Conservation (phyloP, 768 basidiomycete genomes). For the Suillus lakei region DNA sequence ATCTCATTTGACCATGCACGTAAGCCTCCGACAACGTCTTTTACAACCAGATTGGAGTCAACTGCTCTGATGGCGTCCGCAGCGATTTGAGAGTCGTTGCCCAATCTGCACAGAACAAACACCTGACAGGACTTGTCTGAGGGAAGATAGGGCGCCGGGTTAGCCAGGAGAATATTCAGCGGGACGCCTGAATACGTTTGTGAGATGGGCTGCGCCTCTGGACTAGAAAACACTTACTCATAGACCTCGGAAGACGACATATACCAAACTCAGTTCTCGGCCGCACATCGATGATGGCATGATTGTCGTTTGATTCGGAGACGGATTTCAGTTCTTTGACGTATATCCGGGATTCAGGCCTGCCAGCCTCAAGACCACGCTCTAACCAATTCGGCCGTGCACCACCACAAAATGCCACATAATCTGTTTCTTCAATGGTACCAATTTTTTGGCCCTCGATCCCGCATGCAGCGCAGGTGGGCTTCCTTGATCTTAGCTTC, state of each 20-base stretch:
- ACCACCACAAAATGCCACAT: constrained; percentile 88
- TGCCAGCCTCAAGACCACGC: constrained; percentile 51
- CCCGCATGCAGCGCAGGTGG: constrained; percentile 80
- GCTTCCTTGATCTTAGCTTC: constrained; percentile 74
- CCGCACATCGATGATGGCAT: constrained; percentile 77
- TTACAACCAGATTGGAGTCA: constrained; percentile 41
- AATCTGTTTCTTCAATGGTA: constrained; percentile 65
- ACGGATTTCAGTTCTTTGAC: constrained; percentile 54
- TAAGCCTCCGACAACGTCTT: constrained; percentile 83
- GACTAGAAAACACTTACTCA: constrained; percentile 53
- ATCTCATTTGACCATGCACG: constrained; percentile 78
- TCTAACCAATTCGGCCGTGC: constrained; percentile 66
- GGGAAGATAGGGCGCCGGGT: constrained; percentile 55
- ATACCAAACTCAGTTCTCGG: constrained; percentile 83
- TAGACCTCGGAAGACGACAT: constrained; percentile 75
- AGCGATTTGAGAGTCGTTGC: constrained; percentile 94
- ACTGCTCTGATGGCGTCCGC: constrained; percentile 49
- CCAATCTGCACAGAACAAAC: constrained; percentile 82
- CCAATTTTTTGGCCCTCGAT: constrained; percentile 45
- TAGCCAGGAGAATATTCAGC: constrained; percentile 61
- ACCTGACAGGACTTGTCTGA: constrained; percentile 27
- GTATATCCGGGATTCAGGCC: constrained; percentile 46
- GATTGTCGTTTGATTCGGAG: constrained; percentile 34
- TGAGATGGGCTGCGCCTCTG: constrained; percentile 8
- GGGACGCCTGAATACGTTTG: constrained; percentile 68